A percentile compares a stretch with the other conserved stretches of the same genome.
Evolutionary conservation across 768 basidiomycete species (phyloP).

Genomic region (Leucocoprinus leucothites): DNA sequence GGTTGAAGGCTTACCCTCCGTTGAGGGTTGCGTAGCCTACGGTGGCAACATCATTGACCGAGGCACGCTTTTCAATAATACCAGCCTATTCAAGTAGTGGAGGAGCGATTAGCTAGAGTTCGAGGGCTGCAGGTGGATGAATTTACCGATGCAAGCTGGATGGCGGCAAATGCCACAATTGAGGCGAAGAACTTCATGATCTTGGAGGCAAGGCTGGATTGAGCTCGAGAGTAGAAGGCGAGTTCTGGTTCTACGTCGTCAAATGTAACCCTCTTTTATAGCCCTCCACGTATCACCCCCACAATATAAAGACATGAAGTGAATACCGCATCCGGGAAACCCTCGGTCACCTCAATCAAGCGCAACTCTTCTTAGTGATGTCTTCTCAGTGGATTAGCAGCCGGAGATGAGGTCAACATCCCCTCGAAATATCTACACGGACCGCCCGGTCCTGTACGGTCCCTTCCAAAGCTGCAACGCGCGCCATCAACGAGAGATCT

Average conservation of each 20-base stretch:
- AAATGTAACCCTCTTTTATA: conserved; percentile 8
- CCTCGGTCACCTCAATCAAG: not conserved
- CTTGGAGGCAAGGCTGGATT: not conserved
- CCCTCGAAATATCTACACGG: conserved; percentile 4
- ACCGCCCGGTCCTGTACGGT: conserved; percentile 12
- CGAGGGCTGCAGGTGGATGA: not conserved
- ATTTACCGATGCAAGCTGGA: conserved; percentile 27
- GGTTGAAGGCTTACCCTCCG: conserved; percentile 27
- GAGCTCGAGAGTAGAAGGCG: conserved; percentile 2
- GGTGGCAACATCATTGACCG: conserved; percentile 33
- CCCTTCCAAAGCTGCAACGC: not conserved
- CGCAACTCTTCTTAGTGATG: conserved; percentile 1
- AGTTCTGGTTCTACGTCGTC: conserved; percentile 1
- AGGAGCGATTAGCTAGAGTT: not conserved
- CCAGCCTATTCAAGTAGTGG: not conserved
- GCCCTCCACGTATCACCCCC: not conserved
- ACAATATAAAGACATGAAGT: not conserved
- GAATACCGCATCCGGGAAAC: conserved; percentile 2
- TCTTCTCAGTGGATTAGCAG: conserved; percentile 2
- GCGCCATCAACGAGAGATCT: not conserved
- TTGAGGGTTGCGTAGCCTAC: conserved; percentile 38
- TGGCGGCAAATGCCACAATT: conserved; percentile 27
- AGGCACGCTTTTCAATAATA: conserved; percentile 27
- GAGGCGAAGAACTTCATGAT: conserved; percentile 33
- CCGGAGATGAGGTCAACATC: not conserved